These are phyloP conservation scores for Backusella mclennaniae DNA, from an alignment of 192 early-diverging fungal genomes.

Conservation along the genomic window DNA sequence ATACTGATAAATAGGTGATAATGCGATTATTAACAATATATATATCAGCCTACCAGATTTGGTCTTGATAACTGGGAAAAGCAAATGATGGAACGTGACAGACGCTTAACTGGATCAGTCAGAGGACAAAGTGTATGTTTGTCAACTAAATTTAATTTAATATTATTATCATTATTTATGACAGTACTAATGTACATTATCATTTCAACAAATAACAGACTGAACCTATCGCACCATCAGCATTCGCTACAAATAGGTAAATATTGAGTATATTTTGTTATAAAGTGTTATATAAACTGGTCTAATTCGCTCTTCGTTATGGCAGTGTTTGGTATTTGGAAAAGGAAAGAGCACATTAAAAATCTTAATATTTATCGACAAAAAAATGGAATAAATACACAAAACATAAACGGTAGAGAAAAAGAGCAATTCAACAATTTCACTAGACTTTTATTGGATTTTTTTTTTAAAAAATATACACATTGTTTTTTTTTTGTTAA, in stretches of 20 bases:
- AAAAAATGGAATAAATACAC: not conserved
- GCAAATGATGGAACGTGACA: slow-evolving; percentile 79
- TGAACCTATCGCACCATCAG: slow-evolving; percentile 52
- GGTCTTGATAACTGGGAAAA: slow-evolving; percentile 72
- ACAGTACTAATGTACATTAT: not conserved
- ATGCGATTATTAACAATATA: not conserved
- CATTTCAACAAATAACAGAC: slow-evolving; percentile 11
- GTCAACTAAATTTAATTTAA: not conserved
- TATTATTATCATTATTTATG: not conserved
- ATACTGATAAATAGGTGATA: slow-evolving; percentile 3
- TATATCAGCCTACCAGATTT: slow-evolving; percentile 56
- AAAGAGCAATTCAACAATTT: not conserved
- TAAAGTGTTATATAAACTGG: not conserved
- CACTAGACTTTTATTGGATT: slow-evolving; percentile 1
- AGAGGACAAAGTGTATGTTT: slow-evolving; percentile 61
- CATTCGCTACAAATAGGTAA: slow-evolving; percentile 61
- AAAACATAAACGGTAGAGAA: not conserved
- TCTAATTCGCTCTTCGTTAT: not conserved
- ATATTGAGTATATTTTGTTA: not conserved
- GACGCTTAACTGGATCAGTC: slow-evolving; percentile 65
- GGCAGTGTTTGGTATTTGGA: slow-evolving; percentile 69
- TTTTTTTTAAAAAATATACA: not conserved
- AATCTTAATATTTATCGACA: not conserved
- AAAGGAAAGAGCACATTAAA: slow-evolving; percentile 34
- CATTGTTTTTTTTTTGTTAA: not conserved